phyloP scores from a whole-genome alignment of 345 rosid species.

The Carallia pectinifolia region DNA sequence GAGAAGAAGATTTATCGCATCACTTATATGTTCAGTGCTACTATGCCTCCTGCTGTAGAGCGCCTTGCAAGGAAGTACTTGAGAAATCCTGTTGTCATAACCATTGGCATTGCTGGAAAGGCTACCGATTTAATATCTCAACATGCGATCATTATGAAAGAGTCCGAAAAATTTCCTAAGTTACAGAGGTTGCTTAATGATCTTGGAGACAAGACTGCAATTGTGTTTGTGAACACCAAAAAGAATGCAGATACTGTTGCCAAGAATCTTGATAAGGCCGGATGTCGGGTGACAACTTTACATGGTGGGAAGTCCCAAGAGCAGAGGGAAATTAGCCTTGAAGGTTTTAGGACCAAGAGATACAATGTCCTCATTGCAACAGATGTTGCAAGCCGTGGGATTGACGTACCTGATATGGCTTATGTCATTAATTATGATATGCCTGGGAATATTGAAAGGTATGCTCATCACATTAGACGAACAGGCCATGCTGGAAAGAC shows the following conservation, averaged over 20 bases:
- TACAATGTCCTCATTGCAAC: conserved; percentile 90
- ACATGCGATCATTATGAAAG: conserved; percentile 84
- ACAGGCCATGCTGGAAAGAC: conserved; percentile 95
- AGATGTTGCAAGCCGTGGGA: conserved; percentile 90
- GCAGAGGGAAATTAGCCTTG: too few relatives aligned
- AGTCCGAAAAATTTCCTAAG: conserved; percentile 65
- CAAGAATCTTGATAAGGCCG: too few relatives aligned
- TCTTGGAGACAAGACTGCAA: conserved; percentile 62
- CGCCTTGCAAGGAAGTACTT: conserved; percentile 90
- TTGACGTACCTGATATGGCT: conserved; percentile 90
- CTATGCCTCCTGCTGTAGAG: conserved; percentile 96
- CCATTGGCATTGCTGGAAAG: conserved; percentile 94
- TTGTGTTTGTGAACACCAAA: too few relatives aligned
- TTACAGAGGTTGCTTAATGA: conserved; percentile 81
- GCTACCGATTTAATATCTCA: conserved; percentile 85
- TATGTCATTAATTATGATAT: conserved; percentile 89
- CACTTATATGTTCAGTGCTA: conserved; percentile 97
- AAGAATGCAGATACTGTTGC: too few relatives aligned
- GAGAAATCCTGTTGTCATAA: conserved; percentile 95
- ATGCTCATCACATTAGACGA: conserved; percentile 89
- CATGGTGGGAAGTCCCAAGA: too few relatives aligned
- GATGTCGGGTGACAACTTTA: too few relatives aligned
- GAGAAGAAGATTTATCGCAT: conserved; percentile 87
- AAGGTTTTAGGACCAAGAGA: conserved; percentile 44
- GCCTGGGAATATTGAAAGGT: conserved; percentile 79